These are phyloP conservation scores for Fusarium sp. DNA, from an alignment of 2,329 filamentous ascomycete genomes.

Conservation along the genomic window DNA sequence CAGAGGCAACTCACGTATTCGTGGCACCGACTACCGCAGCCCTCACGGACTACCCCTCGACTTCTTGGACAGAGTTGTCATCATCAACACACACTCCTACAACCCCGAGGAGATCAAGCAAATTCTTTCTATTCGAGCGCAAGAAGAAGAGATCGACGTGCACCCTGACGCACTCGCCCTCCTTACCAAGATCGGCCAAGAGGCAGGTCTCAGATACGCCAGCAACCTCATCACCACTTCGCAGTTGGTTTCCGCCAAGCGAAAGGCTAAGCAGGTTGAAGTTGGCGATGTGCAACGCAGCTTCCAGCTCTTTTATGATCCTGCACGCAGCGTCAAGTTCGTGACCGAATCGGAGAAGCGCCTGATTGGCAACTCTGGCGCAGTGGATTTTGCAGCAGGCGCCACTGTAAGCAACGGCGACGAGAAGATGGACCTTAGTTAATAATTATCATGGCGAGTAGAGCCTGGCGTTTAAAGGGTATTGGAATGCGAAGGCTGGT, in stretches of 20 bases:
- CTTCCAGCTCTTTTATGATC: slow-evolving; percentile 94
- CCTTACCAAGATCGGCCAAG: slow-evolving; percentile 93
- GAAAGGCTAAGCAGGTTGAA: slow-evolving; percentile 83
- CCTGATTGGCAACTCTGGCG: slow-evolving; percentile 87
- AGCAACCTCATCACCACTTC: slow-evolving; percentile 97
- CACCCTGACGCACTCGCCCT: slow-evolving; percentile 90
- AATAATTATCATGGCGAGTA: slow-evolving; percentile 45
- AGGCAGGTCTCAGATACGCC: slow-evolving; percentile 93
- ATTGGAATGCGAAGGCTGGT: slow-evolving; percentile 33
- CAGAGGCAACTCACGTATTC: slow-evolving; percentile 88
- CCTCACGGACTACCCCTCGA: slow-evolving; percentile 95
- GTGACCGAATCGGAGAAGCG: slow-evolving; percentile 91
- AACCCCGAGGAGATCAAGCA: slow-evolving; percentile 85
- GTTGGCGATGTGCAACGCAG: slow-evolving; percentile 92
- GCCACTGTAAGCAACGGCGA: slow-evolving; percentile 51
- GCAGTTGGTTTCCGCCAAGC: slow-evolving; percentile 86
- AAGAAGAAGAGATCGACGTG: slow-evolving; percentile 95
- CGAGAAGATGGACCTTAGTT: slow-evolving; percentile 61
- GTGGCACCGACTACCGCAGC: slow-evolving; percentile 91
- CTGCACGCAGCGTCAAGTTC: slow-evolving; percentile 87
- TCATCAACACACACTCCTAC: slow-evolving; percentile 93
- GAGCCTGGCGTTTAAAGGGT: slow-evolving; percentile 48
- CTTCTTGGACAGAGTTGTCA: slow-evolving; percentile 94
- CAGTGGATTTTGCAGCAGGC: slow-evolving; percentile 73
- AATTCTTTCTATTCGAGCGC: slow-evolving; percentile 90